phyloP scores from a whole-genome alignment of 176 grass and related monocot species.

The Musa acuminata region DNA sequence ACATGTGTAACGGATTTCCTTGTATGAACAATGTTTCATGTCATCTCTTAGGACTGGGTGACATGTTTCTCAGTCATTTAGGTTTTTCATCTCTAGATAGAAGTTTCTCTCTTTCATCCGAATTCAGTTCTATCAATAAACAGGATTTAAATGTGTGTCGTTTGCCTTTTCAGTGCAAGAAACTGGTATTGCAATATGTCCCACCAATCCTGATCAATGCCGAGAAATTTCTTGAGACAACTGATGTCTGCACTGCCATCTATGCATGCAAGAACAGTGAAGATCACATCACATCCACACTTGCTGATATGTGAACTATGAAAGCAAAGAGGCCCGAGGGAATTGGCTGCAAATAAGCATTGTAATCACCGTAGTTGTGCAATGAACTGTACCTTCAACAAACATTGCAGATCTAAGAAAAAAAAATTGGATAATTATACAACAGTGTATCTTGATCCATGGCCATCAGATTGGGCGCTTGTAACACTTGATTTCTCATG shows the following conservation, averaged over 20 bases:
- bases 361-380: too few relatives aligned
- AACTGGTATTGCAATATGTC: neutral
- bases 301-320: constrained; percentile 8
- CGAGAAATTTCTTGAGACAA: constrained; percentile 10
- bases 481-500: neutral
- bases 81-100: too few relatives aligned
- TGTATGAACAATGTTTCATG: too few relatives aligned
- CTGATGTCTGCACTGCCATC: constrained; percentile 4
- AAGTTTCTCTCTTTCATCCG: too few relatives aligned
- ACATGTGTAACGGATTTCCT: too few relatives aligned
- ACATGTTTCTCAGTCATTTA: too few relatives aligned
- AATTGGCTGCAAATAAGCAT: too few relatives aligned
- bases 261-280: constrained; percentile 2
- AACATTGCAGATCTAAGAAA: too few relatives aligned
- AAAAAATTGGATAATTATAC: too few relatives aligned
- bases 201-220: constrained; percentile 1
- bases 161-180: constrained; percentile 9
- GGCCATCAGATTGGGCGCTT: neutral
- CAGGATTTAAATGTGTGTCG: neutral
- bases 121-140: neutral
- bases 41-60: too few relatives aligned
- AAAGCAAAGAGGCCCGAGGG: neutral
- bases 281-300: neutral
- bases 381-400: too few relatives aligned
- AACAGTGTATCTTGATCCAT: too few relatives aligned